Evolutionary conservation across 2,329 filamentous ascomycete species (phyloP), one percentile per base, ranked within the genome.

Genomic region (Periconia digitata): DNA sequence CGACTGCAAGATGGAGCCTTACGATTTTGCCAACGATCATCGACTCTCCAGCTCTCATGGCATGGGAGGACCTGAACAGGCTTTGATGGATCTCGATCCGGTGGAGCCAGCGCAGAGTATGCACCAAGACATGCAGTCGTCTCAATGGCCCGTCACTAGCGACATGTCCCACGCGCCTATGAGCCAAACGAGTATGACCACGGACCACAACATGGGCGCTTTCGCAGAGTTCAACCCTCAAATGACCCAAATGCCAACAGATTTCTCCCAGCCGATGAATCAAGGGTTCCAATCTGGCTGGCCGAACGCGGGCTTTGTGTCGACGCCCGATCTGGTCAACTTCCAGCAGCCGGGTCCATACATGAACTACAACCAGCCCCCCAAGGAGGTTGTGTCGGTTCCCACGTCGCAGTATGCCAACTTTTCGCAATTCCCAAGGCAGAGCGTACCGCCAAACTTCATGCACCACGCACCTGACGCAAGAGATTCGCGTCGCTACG

Each of bases 401-500:
- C 66, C 66, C 8, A 67, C 62, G 7, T 68, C 67, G 20, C 66
- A 69, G 39, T 66, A 67, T 42, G 58, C 66, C 50, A 63, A 64
- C 43, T 67, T 69, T 40, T 52, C 58, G 5, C 64, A 70, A 21
- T 69, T 64, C 44, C 64, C 66, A 24, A 54, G 67, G 37, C 65
- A 69, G 42, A 70, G 67, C 37, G 55, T 69, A 8, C 67, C 67
- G 15, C 63, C 67, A n/a, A 67, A 68, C 43, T 70, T 70, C 47
- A 51, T 62, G 40, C 62, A 63, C 37, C 59, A 62, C 40, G 55
- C 46, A 43, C 61, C 49, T 49, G 61, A 49, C 54, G 58, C 49
- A 40, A 59, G 40, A 20, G 32, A 32, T 48, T 64, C 66, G 37
- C 61, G 67, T 37, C 58, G 65, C 44, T 69, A 61, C 29, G 55